Base-by-base conservation (phyloP, 2,329 filamentous ascomycete genomes). In the Phialophora macrospora region DNA sequence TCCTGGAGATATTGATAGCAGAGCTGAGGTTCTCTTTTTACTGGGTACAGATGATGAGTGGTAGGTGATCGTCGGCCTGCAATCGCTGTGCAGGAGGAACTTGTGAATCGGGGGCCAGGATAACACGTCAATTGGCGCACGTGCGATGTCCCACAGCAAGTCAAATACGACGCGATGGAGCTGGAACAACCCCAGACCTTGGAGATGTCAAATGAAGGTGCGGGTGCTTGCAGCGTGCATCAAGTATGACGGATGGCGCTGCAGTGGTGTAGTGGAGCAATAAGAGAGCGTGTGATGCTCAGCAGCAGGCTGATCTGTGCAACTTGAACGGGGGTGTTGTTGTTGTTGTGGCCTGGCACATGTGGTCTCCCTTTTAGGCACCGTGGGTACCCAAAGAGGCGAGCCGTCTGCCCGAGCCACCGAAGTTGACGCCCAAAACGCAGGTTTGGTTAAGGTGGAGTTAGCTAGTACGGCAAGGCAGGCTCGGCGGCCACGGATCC, bases 81-180 rank as follows among this genome's bases (percentile, higher is more conserved):
- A 54, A 48, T 58, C 26, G 55, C 28, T 32, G 54, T 57, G 60
- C 46, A 54, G 28, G 32, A 52, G 14, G 8, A 34, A 26, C 49
- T 17, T 49, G 41, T 30, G 52, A 32, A 55, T 17, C 20, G 28
- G 11, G 11, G 28, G 55, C 60, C 60, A 62, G 56, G 61, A 60
- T 54, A 58, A 58, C 66, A 65, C 63, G 55, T 65, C 60, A 61
- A 68, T 60, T 20, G 59, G 55, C 24, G 63, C 66, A 68, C 66
- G 66, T 68, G 66, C 63, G 14, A 26, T 24, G 34, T 49, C 20
- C 58, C 22, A 48, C 32, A 54, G 46, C 46, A 51, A 60, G 57
- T 51, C 48, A 51, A 34, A 54, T 49, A 54, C 46, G 46, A 32
- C 41, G 44, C 24, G 48, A 44, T 51, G 48, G 24, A 51, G 57